These are phyloP conservation scores for Termitomyces sp. DNA, from an alignment of 768 basidiomycete species.

Conservation along the genomic window DNA sequence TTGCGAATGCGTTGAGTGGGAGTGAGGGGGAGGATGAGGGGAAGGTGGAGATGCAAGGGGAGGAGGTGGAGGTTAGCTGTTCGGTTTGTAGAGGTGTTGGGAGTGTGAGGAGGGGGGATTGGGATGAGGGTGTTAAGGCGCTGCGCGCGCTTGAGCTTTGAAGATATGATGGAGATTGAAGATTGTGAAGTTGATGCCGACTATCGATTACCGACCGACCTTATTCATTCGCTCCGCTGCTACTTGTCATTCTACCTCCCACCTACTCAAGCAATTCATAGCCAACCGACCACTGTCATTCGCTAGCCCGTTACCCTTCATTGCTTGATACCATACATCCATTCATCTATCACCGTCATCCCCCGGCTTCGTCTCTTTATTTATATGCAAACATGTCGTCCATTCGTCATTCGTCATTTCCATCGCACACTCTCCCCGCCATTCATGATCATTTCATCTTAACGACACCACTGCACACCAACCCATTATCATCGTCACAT, in stretches of 20 bases:
- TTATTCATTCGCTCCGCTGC: not conserved
- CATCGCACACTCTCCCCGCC: not conserved
- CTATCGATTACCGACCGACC: not conserved
- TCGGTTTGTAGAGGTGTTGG: constrained; percentile 70
- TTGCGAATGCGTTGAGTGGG: constrained; percentile 48
- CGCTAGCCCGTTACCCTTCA: not conserved
- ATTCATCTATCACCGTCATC: not conserved
- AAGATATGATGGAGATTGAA: not conserved
- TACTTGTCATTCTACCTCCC: not conserved
- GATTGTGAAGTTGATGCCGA: not conserved
- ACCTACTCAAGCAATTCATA: not conserved
- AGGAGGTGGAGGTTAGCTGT: constrained; percentile 66
- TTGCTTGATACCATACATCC: constrained; percentile 1
- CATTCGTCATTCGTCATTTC: not conserved
- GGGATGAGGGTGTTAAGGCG: constrained; percentile 45
- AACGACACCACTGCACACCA: not conserved
- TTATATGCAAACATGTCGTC: not conserved
- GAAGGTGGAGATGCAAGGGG: constrained; percentile 36
- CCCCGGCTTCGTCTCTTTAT: not conserved
- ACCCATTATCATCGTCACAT: not conserved
- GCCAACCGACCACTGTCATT: not conserved
- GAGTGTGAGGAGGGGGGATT: constrained; percentile 53
- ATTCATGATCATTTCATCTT: not conserved
- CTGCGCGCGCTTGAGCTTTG: constrained; percentile 22
- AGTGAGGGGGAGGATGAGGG: constrained; percentile 39